phyloP scores from a whole-genome alignment of 805 yeast species.

The Teunomyces tritomae region DNA sequence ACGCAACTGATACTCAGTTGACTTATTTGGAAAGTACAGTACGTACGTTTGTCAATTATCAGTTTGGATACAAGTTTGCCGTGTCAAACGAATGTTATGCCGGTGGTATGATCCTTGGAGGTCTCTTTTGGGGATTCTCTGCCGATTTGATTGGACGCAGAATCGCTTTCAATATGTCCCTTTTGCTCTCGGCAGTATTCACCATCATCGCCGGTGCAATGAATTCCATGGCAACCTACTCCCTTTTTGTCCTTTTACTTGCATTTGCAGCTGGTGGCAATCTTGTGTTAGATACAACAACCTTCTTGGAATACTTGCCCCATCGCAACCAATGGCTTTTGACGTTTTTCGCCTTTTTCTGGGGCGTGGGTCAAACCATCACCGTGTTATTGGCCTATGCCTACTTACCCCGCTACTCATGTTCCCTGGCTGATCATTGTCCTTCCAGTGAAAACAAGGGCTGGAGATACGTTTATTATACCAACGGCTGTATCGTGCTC shows the following conservation, averaged over 20 bases:
- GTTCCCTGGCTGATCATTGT: slow-evolving; percentile 42
- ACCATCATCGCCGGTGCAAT: slow-evolving; percentile 56
- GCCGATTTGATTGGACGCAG: slow-evolving; percentile 30
- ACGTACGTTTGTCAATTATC: slow-evolving; percentile 44
- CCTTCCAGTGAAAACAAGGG: slow-evolving; percentile 50
- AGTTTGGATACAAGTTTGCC: slow-evolving; percentile 45
- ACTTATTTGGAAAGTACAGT: slow-evolving; percentile 47
- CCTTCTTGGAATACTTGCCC: slow-evolving; percentile 54
- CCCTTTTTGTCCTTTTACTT: slow-evolving; percentile 45
- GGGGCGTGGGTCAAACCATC: slow-evolving; percentile 52
- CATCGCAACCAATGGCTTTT: slow-evolving; percentile 48
- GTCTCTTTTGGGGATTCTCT: slow-evolving; percentile 55
- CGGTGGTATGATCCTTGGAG: slow-evolving; percentile 50
- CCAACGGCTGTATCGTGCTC: slow-evolving; percentile 47
- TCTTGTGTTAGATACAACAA: slow-evolving; percentile 52
- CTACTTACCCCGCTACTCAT: slow-evolving; percentile 48
- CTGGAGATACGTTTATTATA: slow-evolving; percentile 56
- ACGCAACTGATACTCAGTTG: slow-evolving; percentile 47
- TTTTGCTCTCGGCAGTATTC: slow-evolving; percentile 48
- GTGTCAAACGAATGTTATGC: slow-evolving; percentile 33
- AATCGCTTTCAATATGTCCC: slow-evolving; percentile 30
- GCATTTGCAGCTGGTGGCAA: slow-evolving; percentile 57
- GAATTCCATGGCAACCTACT: slow-evolving; percentile 47
- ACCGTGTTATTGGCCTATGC: slow-evolving; percentile 56
- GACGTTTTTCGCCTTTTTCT: slow-evolving; percentile 42